These are phyloP conservation scores for Auriscalpium microsporum DNA, from an alignment of 768 basidiomycete genomes.

Conservation along the genomic window DNA sequence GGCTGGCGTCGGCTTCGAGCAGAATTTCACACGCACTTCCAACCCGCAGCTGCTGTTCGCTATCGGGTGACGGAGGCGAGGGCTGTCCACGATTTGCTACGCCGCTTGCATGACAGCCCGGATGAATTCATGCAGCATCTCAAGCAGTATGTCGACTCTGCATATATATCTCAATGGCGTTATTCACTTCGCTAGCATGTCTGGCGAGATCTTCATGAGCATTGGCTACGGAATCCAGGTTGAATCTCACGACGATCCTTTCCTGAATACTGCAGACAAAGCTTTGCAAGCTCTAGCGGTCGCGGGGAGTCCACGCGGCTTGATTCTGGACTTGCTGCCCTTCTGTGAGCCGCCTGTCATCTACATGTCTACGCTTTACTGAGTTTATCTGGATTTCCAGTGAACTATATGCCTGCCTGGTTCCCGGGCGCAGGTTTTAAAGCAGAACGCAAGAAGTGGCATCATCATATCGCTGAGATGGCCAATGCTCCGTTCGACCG, in stretches of 20 bases:
- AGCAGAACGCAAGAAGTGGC: constrained; percentile 9
- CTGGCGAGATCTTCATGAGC: constrained; percentile 30
- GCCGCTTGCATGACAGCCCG: constrained; percentile 26
- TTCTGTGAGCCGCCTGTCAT: constrained; percentile 16
- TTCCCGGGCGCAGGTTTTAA: constrained; percentile 22
- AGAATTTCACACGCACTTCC: constrained; percentile 34
- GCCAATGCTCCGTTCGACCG: constrained; percentile 17
- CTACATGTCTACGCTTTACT: background rate
- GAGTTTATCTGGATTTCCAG: background rate
- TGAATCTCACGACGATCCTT: constrained; percentile 33
- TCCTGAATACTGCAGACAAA: constrained; percentile 32
- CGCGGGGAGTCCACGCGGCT: constrained; percentile 32
- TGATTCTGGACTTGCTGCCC: constrained; percentile 35
- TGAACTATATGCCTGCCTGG: constrained; percentile 22
- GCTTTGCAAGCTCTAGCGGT: constrained; percentile 25
- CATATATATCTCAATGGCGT: background rate
- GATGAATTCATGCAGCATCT: constrained; percentile 28
- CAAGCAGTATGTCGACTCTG: constrained; percentile 26
- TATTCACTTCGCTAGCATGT: constrained; percentile 20
- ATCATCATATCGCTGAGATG: constrained; percentile 11
- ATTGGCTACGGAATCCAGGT: constrained; percentile 42
- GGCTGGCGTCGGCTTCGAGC: constrained; percentile 34
- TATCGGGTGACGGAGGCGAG: constrained; percentile 26
- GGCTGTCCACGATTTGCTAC: constrained; percentile 25
- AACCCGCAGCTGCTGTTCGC: constrained; percentile 21